These are phyloP conservation scores for Pistacia integerrima DNA, from an alignment of 345 rosid genomes.

Conservation along the genomic window DNA sequence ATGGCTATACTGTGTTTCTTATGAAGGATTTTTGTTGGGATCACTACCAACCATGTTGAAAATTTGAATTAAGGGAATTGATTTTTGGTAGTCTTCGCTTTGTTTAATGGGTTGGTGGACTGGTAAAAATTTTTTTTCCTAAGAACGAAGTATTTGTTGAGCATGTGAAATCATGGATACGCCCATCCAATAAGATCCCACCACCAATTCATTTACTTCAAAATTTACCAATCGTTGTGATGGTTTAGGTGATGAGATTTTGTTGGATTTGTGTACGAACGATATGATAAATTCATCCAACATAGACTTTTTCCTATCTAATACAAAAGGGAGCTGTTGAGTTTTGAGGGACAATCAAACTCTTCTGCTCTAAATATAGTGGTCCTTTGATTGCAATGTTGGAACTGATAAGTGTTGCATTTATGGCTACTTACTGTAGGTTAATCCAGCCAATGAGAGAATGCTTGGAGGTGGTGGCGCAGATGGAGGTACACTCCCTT, in stretches of 20 bases:
- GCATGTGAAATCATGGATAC: no score
- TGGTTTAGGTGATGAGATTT: no score
- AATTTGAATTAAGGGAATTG: background rate
- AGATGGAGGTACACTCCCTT: constrained; percentile 63
- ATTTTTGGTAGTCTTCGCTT: background rate
- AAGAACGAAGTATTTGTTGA: no score
- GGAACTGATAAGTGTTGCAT: no score
- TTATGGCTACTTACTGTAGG: constrained; percentile 38
- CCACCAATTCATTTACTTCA: no score
- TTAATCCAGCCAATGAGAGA: constrained; percentile 77
- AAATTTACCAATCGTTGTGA: no score
- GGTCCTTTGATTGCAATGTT: background rate
- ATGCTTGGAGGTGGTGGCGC: constrained; percentile 99
- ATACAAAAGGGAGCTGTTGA: background rate
- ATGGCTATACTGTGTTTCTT: background rate
- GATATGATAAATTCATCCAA: no score
- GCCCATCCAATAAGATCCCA: no score
- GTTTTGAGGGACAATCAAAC: background rate
- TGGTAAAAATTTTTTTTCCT: no score
- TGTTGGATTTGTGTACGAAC: no score
- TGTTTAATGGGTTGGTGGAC: background rate
- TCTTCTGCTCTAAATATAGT: background rate
- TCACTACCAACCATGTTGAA: background rate
- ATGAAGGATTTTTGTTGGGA: background rate
- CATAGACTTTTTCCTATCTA: background rate